A percentile compares a stretch with the other conserved stretches of the same genome.
Evolutionary conservation across 1,139 yeast species (phyloP).

Genomic region (Spencermartinsiella ligniputridi): DNA sequence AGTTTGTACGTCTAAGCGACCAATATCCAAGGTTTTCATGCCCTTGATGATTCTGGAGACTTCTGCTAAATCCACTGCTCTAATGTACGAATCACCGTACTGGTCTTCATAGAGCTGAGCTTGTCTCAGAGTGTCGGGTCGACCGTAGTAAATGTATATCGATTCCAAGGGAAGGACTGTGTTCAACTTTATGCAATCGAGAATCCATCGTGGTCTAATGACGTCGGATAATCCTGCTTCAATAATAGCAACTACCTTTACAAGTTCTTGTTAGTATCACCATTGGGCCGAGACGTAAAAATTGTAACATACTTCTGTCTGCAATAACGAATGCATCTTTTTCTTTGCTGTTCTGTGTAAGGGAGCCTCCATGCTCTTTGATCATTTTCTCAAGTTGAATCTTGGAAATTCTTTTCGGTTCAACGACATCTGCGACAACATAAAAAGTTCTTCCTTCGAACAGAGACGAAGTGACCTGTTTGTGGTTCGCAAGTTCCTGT

Average conservation of each 20-base stretch:
- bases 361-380: slow-evolving; percentile 30
- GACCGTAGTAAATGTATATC: slow-evolving; percentile 19
- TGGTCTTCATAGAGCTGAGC: slow-evolving; percentile 25
- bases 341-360: slow-evolving; percentile 16
- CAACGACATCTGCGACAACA: slow-evolving; percentile 26
- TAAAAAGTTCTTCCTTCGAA: slow-evolving; percentile 24
- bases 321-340: slow-evolving; percentile 40
- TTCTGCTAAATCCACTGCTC: slow-evolving; percentile 13
- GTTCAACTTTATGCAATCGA: slow-evolving; percentile 52
- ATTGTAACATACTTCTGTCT: slow-evolving; percentile 34
- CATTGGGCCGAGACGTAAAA: not conserved
- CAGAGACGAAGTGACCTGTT: slow-evolving; percentile 13
- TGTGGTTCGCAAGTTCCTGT: slow-evolving; percentile 5
- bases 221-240: slow-evolving; percentile 50
- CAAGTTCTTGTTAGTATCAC: slow-evolving; percentile 28
- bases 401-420: slow-evolving; percentile 22
- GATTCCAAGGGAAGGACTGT: slow-evolving; percentile 57
- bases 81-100: slow-evolving; percentile 30
- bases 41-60: slow-evolving; percentile 14
- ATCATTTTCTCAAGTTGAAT: slow-evolving; percentile 25
- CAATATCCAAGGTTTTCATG: slow-evolving; percentile 5
- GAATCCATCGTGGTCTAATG: slow-evolving; percentile 65
- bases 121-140: slow-evolving; percentile 10
- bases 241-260: slow-evolving; percentile 42
- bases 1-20: not conserved